These are phyloP conservation scores for Hordeum pubiflorum DNA, from an alignment of 202 grass and related monocot species.

Conservation along the genomic window DNA sequence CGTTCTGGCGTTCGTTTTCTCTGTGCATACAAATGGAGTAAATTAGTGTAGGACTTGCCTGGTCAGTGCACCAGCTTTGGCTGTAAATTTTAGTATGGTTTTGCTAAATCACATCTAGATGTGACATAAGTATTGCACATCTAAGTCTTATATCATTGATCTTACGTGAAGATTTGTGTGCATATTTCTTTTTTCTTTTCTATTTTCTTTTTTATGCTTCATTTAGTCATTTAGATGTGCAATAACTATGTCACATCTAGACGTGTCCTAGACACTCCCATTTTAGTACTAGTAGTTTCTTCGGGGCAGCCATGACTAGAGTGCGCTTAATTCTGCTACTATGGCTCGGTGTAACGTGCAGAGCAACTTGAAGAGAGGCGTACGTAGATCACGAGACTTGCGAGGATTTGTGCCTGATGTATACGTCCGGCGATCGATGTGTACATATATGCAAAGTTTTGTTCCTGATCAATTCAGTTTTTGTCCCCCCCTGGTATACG, in stretches of 20 bases:
- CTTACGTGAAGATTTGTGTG: too few relatives aligned
- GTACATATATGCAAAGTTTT: slow-evolving; percentile 30
- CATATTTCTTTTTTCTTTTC: too few relatives aligned
- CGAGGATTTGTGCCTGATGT: background rate
- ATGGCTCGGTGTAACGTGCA: slow-evolving; percentile 11
- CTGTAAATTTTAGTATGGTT: background rate
- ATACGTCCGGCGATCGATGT: background rate
- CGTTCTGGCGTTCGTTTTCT: background rate
- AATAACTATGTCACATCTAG: too few relatives aligned
- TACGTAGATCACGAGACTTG: background rate
- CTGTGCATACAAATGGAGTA: background rate
- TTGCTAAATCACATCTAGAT: too few relatives aligned
- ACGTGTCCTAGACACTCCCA: too few relatives aligned
- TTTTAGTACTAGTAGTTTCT: background rate
- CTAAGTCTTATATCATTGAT: too few relatives aligned
- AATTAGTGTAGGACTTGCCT: background rate
- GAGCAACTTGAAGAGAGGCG: background rate
- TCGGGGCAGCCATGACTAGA: background rate
- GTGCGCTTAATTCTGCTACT: background rate
- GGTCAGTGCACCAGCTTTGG: background rate
- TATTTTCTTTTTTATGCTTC: too few relatives aligned
- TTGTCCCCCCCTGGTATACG: background rate
- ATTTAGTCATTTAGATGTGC: too few relatives aligned
- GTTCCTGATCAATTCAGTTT: background rate
- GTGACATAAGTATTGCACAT: too few relatives aligned